A percentile compares a stretch with the other conserved stretches of the same genome.
These are phyloP conservation scores for Plasmodium cynomolgi DNA, from an alignment of 169 alveolate species.

Conservation along the genomic window DNA sequence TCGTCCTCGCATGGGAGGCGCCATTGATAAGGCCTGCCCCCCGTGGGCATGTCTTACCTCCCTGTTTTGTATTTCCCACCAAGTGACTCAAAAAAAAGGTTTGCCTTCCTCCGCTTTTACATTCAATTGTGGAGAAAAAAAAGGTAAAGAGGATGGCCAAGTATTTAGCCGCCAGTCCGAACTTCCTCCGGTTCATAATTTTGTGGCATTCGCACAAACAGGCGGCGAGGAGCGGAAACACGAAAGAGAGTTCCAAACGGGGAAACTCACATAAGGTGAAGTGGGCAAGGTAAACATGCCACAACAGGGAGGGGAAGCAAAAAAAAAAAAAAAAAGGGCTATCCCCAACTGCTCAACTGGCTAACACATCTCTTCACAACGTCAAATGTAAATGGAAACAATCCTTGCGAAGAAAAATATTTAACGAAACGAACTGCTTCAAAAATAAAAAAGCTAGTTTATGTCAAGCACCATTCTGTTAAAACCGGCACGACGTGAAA, in stretches of 20 bases:
- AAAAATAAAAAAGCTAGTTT: not conserved
- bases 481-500: not conserved
- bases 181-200: not conserved
- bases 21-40: not conserved
- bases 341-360: not conserved
- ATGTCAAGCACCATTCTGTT: not conserved
- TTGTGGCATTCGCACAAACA: not conserved
- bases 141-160: not conserved
- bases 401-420: not conserved
- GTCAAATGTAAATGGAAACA: not conserved
- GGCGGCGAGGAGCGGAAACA: not conserved
- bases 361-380: not conserved
- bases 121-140: not conserved
- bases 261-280: too few relatives aligned
- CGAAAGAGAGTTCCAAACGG: too few relatives aligned
- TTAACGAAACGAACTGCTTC: not conserved
- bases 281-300: not conserved
- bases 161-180: not conserved
- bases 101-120: not conserved
- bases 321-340: slow-evolving; percentile 6
- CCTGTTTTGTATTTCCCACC: not conserved
- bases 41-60: not conserved
- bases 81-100: not conserved
- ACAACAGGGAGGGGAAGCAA: not conserved
- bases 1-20: not conserved